A percentile compares a stretch with the other conserved stretches of the same genome.
phyloP scores from a whole-genome alignment of 2,329 filamentous ascomycete species.

The Trichoderma semiorbis region DNA sequence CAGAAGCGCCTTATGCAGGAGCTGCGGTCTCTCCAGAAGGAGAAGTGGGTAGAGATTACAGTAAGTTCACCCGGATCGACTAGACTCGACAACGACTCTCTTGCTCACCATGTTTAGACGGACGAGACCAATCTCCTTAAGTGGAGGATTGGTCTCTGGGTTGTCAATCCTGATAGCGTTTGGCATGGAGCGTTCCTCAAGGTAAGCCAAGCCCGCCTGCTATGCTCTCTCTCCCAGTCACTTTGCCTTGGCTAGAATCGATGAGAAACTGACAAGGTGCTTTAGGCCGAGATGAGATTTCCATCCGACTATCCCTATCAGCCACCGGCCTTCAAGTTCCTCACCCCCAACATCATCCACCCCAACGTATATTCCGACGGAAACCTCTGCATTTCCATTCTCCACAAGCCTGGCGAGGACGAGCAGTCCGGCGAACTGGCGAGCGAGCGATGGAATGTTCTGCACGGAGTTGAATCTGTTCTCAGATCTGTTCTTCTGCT shows the following conservation, averaged over 20 bases:
- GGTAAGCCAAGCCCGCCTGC: constrained; percentile 37
- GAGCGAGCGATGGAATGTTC: constrained; percentile 88
- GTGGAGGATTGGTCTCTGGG: constrained; percentile 86
- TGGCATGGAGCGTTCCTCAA: constrained; percentile 94
- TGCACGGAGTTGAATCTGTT: constrained; percentile 92
- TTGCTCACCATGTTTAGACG: constrained; percentile 47
- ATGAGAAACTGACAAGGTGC: not conserved
- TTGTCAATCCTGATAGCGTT: constrained; percentile 85
- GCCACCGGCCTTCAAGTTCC: constrained; percentile 85
- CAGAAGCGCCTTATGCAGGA: constrained; percentile 86
- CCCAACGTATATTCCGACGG: constrained; percentile 93
- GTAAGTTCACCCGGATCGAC: constrained; percentile 43
- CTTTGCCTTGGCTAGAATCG: not conserved
- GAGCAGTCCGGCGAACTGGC: constrained; percentile 87
- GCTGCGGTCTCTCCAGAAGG: constrained; percentile 74
- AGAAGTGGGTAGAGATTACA: constrained; percentile 92
- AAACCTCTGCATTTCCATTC: constrained; percentile 91
- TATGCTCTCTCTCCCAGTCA: not conserved
- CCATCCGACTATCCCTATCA: constrained; percentile 83
- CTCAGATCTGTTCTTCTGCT: constrained; percentile 88
- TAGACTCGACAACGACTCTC: too few species aligned
- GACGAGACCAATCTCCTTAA: constrained; percentile 79
- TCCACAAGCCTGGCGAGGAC: constrained; percentile 89
- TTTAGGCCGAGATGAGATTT: constrained; percentile 80
- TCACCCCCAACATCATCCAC: constrained; percentile 71